Conservation (phyloP, 2,329 filamentous ascomycete species). For the Alternaria sp. region DNA sequence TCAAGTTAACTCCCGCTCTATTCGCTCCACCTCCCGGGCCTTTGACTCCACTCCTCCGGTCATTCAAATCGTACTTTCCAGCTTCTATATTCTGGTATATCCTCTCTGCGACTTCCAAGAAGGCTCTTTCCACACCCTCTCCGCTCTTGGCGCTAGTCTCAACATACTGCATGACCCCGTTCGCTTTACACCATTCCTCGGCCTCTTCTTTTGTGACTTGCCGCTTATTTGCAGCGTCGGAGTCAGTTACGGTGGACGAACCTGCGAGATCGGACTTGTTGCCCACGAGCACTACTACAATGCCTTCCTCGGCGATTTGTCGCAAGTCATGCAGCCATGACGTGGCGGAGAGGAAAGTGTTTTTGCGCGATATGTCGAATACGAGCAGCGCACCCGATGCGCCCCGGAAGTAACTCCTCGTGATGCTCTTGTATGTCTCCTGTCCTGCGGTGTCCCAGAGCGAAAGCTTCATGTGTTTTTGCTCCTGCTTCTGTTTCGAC, state of each 20-base stretch:
- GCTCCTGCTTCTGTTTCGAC: conserved; percentile 49
- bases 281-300: conserved; percentile 91
- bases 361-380: conserved; percentile 88
- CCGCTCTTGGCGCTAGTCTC: conserved; percentile 97
- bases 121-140: conserved; percentile 91
- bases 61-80: conserved; percentile 92
- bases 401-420: conserved; percentile 90
- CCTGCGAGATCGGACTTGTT: conserved; percentile 88
- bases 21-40: conserved; percentile 61
- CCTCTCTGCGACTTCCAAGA: conserved; percentile 89
- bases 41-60: conserved; percentile 91
- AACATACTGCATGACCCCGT: conserved; percentile 90
- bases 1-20: conserved; percentile 54
- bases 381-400: conserved; percentile 82
- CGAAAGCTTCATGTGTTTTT: conserved; percentile 89
- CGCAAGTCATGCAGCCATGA: conserved; percentile 94
- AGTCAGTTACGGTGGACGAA: conserved; percentile 49
- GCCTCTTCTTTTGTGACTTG: conserved; percentile 86
- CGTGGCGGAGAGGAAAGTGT: conserved; percentile 87
- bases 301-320: conserved; percentile 94
- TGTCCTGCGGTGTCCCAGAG: conserved; percentile 97
- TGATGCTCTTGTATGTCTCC: conserved; percentile 97
- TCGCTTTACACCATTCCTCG: conserved; percentile 84
- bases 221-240: conserved; percentile 66
- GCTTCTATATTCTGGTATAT: conserved; percentile 98